A percentile compares a stretch with the other conserved stretches of the same genome.
phyloP scores from a whole-genome alignment of 345 rosid genomes.

The Citrus reticulata region DNA sequence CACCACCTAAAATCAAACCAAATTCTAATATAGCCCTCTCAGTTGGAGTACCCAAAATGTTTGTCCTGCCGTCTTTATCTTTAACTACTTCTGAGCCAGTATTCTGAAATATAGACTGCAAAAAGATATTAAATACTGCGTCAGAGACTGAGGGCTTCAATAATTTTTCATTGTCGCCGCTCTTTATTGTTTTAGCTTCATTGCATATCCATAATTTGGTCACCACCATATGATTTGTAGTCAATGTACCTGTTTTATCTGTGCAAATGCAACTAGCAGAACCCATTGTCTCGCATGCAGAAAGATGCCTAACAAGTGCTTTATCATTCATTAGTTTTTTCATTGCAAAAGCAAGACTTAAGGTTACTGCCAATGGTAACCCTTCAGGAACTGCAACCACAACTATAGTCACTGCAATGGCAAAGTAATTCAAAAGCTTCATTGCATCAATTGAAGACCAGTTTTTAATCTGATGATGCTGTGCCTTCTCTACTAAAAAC shows the following conservation, averaged over 20 bases:
- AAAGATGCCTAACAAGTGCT: slow-evolving; percentile 69
- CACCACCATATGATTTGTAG: slow-evolving; percentile 64
- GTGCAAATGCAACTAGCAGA: slow-evolving; percentile 71
- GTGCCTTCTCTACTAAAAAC: slow-evolving; percentile 39
- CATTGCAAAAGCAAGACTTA: slow-evolving; percentile 84
- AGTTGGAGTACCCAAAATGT: slow-evolving; percentile 67
- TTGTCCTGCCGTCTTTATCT: slow-evolving; percentile 56
- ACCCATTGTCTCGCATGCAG: slow-evolving; percentile 84
- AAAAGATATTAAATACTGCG: slow-evolving; percentile 33
- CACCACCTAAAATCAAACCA: slow-evolving; percentile 65
- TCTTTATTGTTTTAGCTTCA: slow-evolving; percentile 23
- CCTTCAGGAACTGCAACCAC: slow-evolving; percentile 88
- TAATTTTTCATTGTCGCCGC: slow-evolving; percentile 16
- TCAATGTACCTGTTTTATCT: slow-evolving; percentile 74
- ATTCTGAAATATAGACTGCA: slow-evolving; percentile 74
- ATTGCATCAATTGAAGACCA: slow-evolving; percentile 41
- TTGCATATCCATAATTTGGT: slow-evolving; percentile 53
- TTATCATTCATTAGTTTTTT: slow-evolving; percentile 67
- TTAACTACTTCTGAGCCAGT: slow-evolving; percentile 62
- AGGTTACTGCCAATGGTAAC: slow-evolving; percentile 70
- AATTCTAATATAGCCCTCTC: slow-evolving; percentile 69
- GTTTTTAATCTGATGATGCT: slow-evolving; percentile 34
- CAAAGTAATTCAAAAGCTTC: slow-evolving; percentile 53
- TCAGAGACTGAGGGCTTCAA: slow-evolving; percentile 37
- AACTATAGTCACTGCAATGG: slow-evolving; percentile 70